phyloP scores from a whole-genome alignment of 768 basidiomycete genomes.

The Agrocybe chaxingu region DNA sequence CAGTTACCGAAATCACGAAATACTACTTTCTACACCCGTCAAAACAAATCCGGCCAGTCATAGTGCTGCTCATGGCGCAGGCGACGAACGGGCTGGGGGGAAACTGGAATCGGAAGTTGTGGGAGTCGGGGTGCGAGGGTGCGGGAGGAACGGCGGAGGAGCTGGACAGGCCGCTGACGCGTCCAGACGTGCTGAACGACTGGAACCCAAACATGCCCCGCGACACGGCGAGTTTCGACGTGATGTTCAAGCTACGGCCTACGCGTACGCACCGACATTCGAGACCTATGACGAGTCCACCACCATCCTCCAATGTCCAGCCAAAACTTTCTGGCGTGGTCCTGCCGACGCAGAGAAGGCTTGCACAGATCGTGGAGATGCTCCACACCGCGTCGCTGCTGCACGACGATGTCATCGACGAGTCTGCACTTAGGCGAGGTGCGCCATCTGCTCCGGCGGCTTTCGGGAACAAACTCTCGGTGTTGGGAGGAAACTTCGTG shows the following conservation, averaged over 20 bases:
- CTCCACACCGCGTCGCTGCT: constrained; percentile 94
- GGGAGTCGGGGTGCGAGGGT: constrained; percentile 43
- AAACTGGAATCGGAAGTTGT: constrained; percentile 53
- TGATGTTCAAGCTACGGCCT: constrained; percentile 35
- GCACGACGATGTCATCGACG: constrained; percentile 95
- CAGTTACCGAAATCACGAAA: constrained; percentile 78
- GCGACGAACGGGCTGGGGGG: constrained; percentile 87
- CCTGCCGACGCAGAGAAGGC: constrained; percentile 84
- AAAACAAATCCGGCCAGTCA: constrained; percentile 85
- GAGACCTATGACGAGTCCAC: constrained; percentile 27
- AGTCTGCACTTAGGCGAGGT: constrained; percentile 72
- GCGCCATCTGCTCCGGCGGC: constrained; percentile 75
- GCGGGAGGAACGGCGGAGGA: constrained; percentile 49
- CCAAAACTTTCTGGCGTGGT: constrained; percentile 26
- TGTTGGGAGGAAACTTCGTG: constrained; percentile 89
- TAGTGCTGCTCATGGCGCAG: constrained; percentile 81
- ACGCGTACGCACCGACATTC: constrained; percentile 20
- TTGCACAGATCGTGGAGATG: constrained; percentile 95
- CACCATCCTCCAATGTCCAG: constrained; percentile 13
- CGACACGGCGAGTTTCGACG: constrained; percentile 53
- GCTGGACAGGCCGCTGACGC: constrained; percentile 70
- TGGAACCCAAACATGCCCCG: constrained; percentile 79
- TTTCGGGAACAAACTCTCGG: constrained; percentile 85
- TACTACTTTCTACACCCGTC: constrained; percentile 92
- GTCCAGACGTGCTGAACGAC: constrained; percentile 79